phyloP scores from a whole-genome alignment of 805 yeast species.

The Pichia sporocuriosa region DNA sequence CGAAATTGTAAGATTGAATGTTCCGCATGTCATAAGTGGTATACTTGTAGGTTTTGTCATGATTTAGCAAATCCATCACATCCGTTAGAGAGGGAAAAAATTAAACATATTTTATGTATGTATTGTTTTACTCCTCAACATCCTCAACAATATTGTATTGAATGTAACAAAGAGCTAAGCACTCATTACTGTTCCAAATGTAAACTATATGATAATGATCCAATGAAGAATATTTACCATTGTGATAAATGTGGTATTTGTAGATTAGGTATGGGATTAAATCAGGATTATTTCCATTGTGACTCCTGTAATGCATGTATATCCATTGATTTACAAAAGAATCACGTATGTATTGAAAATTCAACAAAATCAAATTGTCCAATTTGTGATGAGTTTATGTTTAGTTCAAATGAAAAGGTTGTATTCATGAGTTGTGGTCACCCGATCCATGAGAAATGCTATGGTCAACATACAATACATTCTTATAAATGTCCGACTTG shows the following conservation, averaged over 20 bases:
- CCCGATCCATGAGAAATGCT: slow-evolving; percentile 83
- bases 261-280: slow-evolving; percentile 80
- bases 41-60: slow-evolving; percentile 80
- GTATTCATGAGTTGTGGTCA: slow-evolving; percentile 95
- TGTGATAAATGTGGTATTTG: slow-evolving; percentile 93
- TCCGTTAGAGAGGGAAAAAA: slow-evolving; percentile 51
- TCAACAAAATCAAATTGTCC: slow-evolving; percentile 91
- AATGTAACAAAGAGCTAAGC: slow-evolving; percentile 64
- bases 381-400: slow-evolving; percentile 85
- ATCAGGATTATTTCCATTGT: slow-evolving; percentile 88
- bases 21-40: slow-evolving; percentile 67
- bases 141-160: slow-evolving; percentile 61
- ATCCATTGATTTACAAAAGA: slow-evolving; percentile 66
- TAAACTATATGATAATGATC: slow-evolving; percentile 76
- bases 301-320: slow-evolving; percentile 84
- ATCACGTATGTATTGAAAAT: slow-evolving; percentile 79
- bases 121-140: slow-evolving; percentile 66
- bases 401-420: slow-evolving; percentile 72
- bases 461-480: slow-evolving; percentile 71
- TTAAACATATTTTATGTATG: slow-evolving; percentile 75
- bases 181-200: slow-evolving; percentile 73
- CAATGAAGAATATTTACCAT: slow-evolving; percentile 76
- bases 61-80: slow-evolving; percentile 52
- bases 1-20: slow-evolving; percentile 82
- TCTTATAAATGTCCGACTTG: slow-evolving; percentile 90